Conservation (phyloP, 768 basidiomycete genomes). For the Lactarius pseudohatsudake region DNA sequence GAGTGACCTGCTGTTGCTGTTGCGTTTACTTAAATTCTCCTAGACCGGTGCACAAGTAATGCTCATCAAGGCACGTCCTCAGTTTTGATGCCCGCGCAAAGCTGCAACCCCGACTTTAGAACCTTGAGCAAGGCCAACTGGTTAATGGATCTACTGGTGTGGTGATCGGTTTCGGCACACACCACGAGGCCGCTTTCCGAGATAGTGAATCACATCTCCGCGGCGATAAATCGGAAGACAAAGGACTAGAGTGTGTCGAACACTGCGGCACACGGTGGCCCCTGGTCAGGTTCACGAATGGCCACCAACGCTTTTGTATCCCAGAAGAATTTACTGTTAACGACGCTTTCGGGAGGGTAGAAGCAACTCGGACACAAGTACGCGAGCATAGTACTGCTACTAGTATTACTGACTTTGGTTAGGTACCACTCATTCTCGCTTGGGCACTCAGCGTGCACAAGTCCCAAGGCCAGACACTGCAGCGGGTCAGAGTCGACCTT, state of each 20-base stretch:
- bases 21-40: slow-evolving; percentile 1
- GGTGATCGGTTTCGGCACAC: slow-evolving; percentile 47
- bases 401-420: background rate
- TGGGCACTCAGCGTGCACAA: slow-evolving; percentile 91
- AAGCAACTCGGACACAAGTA: slow-evolving; percentile 63
- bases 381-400: slow-evolving; percentile 17
- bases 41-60: slow-evolving; percentile 85
- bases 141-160: slow-evolving; percentile 72
- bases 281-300: slow-evolving; percentile 56
- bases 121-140: slow-evolving; percentile 62
- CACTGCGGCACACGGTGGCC: slow-evolving; percentile 46
- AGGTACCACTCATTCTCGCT: slow-evolving; percentile 67
- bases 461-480: slow-evolving; percentile 86
- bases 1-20: background rate
- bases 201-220: slow-evolving; percentile 40
- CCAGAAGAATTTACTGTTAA: slow-evolving; percentile 64
- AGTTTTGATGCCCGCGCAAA: background rate
- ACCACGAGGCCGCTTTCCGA: slow-evolving; percentile 43
- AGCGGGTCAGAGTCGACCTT: slow-evolving; percentile 80
- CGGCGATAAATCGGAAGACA: slow-evolving; percentile 14
- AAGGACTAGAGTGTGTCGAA: background rate
- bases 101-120: slow-evolving; percentile 42
- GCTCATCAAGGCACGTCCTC: slow-evolving; percentile 60
- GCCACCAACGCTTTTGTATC: slow-evolving; percentile 45
- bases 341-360: slow-evolving; percentile 55